Evolutionary conservation across 768 basidiomycete species (phyloP).

Genomic region (Boletus edulis): DNA sequence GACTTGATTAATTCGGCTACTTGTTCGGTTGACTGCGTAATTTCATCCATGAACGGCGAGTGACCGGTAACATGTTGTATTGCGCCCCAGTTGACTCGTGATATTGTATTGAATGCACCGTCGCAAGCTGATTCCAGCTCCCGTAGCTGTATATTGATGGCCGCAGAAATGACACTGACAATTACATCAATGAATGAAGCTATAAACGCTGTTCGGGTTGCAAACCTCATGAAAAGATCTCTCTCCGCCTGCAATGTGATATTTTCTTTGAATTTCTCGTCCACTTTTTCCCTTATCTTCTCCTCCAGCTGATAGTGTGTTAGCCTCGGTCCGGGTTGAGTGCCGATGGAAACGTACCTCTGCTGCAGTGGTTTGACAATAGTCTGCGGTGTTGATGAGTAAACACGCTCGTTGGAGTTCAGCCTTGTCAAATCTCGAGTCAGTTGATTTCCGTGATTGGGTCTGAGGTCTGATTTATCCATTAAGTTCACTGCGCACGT

Average conservation of each 20-base stretch:
- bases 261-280: constrained; percentile 71
- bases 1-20: constrained; percentile 76
- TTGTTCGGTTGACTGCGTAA: constrained; percentile 71
- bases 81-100: constrained; percentile 74
- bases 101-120: constrained; percentile 70
- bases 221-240: constrained; percentile 86
- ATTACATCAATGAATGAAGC: neutral
- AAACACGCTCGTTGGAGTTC: constrained; percentile 82
- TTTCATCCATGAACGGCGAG: constrained; percentile 76
- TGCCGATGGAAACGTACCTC: constrained; percentile 51
- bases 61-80: constrained; percentile 81
- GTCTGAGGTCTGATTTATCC: constrained; percentile 36
- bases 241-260: constrained; percentile 82
- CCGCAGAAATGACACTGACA: constrained; percentile 75
- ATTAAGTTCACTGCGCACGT: neutral
- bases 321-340: neutral
- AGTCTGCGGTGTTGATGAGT: constrained; percentile 97
- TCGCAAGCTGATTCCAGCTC: constrained; percentile 89
- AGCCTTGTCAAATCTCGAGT: constrained; percentile 71
- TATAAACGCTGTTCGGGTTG: neutral
- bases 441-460: constrained; percentile 64
- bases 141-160: constrained; percentile 73
- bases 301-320: constrained; percentile 72
- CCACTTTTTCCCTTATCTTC: constrained; percentile 80
- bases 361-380: constrained; percentile 87